Evolutionary conservation across 805 yeast genomes (phyloP), one percentile per base, ranked within the genome.

Genomic region (Candida nanaspora): DNA sequence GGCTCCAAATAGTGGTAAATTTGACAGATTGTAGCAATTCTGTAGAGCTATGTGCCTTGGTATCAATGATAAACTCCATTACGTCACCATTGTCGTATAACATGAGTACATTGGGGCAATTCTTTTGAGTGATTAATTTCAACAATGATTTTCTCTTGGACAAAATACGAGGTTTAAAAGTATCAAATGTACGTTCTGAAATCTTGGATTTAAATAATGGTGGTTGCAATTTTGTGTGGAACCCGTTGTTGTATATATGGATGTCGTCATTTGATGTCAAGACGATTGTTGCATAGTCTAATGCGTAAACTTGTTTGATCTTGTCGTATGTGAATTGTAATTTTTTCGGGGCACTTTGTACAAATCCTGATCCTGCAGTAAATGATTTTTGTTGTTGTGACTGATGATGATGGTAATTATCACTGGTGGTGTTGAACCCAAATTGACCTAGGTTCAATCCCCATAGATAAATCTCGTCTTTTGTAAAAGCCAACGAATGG

Each of bases 361-460:
- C 48, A 1, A 58, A 48, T 1, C 78, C 77, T 23, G 27, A 23
- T 23, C 10, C 11, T 23, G 10, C 11, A 23, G 7, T 23, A 23
- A 23, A 7, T 23, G 27, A 11, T 7, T 23, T 23, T 23, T 23
- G 27, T 8, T 7, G 47, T 65, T 56, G 6, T 14, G 9, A 8
- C 3, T 35, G 15, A n/a, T n/a, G n/a, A n/a, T 37, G 32, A 35
- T 46, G 27, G 13, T 10, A n/a, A 18, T n/a, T 18, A 33, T 50
- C 53, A 1, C 47, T 47, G 59, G 53, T 46, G 15, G 62, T 43
- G 6, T 65, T 50, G 38, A 74, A 64, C 3, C 91, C 91, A 80
- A 86, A 76, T 56, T 86, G 95, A 0, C 96, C 96, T 28, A 77
- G 62, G 53, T 86, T 84, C 29, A 81, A 61, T 2, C 96, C 96